Evolutionary conservation across 441 rosid genomes (phyloP), one percentile per base, ranked within the genome.

Genomic region (Gossypium schwendimanii): DNA sequence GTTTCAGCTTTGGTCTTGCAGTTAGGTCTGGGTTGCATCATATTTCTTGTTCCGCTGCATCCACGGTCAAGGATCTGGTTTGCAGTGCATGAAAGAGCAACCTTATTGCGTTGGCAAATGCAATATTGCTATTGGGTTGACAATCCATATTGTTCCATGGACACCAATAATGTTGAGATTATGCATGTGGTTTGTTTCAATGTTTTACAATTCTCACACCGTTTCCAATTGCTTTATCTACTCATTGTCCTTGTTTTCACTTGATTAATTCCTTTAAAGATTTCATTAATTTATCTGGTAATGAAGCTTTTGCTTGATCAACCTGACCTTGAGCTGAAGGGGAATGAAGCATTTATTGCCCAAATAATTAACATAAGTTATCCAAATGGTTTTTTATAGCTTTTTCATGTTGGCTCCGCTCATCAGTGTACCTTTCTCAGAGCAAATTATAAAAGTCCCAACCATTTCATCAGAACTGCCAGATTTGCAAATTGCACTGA

Each of bases 101-200:
- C 53, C 26, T 71, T 60, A 7, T 50, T 18, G 60, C 6, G 20
- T 70, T 67, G 77, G 63, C 65, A 72, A 57, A 57, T 59, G 54
- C 28, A 36, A 44, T 58, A n/a, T 49, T 73, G 58, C 47, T 76
- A 53, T 62, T 44, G 49, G 14, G n/a, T 11, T 60, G 58, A 12
- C 57, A 45, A 26, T 62, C 62, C 58, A 39, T 54, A 54, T 52
- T 75, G 77, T 73, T 81, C 74, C 9, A 33, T 69, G 73, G 76
- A 76, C 78, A 28, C 78, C 60, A 71, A 75, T 55, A 63, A 45
- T 75, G 55, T 62, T 73, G 79, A 54, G 74, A 79, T 36, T 49
- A 63, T 76, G 71, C 39, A 23, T 75, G 50, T 53, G 17, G 65
- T 50, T 60, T 66, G 1, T 7, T 45, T 73, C 70, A 11, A 31